Percentiles rank a stretch among this genome's conserved stretches.
Evolutionary conservation across 2,329 filamentous ascomycete genomes (phyloP).

Genomic region (Sarocladiaceae sp.): DNA sequence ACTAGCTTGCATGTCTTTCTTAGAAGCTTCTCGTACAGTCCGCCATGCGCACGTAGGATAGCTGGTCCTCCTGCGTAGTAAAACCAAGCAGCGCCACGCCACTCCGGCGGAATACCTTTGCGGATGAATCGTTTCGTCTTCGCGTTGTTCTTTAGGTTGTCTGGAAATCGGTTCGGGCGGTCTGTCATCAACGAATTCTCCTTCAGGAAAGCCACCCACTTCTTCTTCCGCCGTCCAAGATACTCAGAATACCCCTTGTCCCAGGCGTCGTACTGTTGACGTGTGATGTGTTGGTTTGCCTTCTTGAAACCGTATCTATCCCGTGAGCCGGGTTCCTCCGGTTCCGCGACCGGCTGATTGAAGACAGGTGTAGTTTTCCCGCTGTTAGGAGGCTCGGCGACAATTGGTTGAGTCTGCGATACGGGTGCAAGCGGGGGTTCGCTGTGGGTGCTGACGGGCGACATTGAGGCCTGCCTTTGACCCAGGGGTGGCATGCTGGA

Average conservation of each 20-base stretch:
- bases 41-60: slow-evolving; percentile 67
- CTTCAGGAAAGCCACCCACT: slow-evolving; percentile 75
- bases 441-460: not conserved
- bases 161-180: slow-evolving; percentile 68
- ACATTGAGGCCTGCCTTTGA: not conserved
- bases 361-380: slow-evolving; percentile 1
- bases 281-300: slow-evolving; percentile 68
- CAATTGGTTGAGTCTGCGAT: slow-evolving; percentile 19
- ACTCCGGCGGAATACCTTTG: slow-evolving; percentile 90
- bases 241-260: slow-evolving; percentile 68
- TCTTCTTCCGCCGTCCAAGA: slow-evolving; percentile 65
- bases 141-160: slow-evolving; percentile 51
- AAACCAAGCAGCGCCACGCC: slow-evolving; percentile 94
- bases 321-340: slow-evolving; percentile 47
- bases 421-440: slow-evolving; percentile 14
- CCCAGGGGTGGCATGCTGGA: not conserved
- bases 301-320: slow-evolving; percentile 94
- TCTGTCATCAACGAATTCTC: slow-evolving; percentile 69
- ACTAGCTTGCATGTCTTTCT: slow-evolving; percentile 58
- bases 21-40: slow-evolving; percentile 68
- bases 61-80: slow-evolving; percentile 87
- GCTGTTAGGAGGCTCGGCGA: slow-evolving; percentile 16
- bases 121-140: slow-evolving; percentile 87
- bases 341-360: slow-evolving; percentile 18
- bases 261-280: slow-evolving; percentile 78